Conservation (phyloP, 768 basidiomycete species). For the Tricholoma sp. region DNA sequence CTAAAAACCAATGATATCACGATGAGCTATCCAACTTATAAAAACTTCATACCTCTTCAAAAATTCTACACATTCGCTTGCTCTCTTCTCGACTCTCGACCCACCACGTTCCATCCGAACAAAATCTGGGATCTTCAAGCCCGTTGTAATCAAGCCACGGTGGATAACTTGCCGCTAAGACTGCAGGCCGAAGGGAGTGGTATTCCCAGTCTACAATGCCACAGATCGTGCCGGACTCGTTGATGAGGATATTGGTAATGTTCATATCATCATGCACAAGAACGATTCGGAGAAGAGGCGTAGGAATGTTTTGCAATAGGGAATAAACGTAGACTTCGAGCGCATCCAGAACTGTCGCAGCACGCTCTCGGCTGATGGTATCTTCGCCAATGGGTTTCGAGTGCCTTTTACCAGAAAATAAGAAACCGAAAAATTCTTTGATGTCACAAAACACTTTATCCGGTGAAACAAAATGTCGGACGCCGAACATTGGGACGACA, state of each 20-base stretch:
- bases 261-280: constrained; percentile 1
- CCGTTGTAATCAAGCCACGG: constrained; percentile 2
- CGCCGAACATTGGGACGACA: background rate
- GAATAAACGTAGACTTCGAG: background rate
- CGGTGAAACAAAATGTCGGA: background rate
- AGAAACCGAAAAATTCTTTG: constrained; percentile 5
- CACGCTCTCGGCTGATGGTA: background rate
- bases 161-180: constrained; percentile 3
- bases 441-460: constrained; percentile 2
- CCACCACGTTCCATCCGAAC: background rate
- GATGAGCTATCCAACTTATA: background rate
- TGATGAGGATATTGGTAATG: background rate
- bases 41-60: constrained; percentile 5
- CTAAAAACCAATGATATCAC: background rate
- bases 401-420: constrained; percentile 5
- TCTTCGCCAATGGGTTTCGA: background rate
- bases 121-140: constrained; percentile 3
- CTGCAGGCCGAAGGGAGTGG: background rate
- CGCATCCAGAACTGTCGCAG: background rate
- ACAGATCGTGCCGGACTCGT: background rate
- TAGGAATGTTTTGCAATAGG: background rate
- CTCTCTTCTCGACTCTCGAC: constrained; percentile 6
- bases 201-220: constrained; percentile 2
- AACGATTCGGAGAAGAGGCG: constrained; percentile 1
- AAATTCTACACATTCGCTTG: background rate